Conservation (phyloP, 2,329 filamentous ascomycete genomes). For the Proliferodiscus dingleyae region DNA sequence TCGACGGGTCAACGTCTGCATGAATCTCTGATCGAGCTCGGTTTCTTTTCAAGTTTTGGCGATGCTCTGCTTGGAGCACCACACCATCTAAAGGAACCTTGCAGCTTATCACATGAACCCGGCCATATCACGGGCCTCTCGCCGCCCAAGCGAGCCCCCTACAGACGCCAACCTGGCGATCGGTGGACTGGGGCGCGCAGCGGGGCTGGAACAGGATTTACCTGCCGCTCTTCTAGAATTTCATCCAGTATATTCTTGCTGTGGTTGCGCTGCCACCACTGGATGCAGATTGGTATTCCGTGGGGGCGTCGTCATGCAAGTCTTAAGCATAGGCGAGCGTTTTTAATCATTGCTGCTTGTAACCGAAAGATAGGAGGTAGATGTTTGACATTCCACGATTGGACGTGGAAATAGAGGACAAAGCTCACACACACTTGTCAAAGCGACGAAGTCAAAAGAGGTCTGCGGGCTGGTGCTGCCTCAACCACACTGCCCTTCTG, state of each 20-base stretch:
- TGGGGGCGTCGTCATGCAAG: too few relatives aligned
- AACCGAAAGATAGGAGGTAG: too few relatives aligned
- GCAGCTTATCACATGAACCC: constrained; percentile 27
- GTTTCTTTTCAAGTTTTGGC: constrained; percentile 10
- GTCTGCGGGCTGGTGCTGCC: constrained; percentile 24
- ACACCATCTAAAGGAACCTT: constrained; percentile 18
- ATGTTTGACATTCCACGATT: constrained; percentile 9
- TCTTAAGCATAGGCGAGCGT: too few relatives aligned
- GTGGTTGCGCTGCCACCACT: too few relatives aligned
- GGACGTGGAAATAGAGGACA: constrained; percentile 1
- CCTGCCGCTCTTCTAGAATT: constrained; percentile 23
- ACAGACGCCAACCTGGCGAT: constrained; percentile 27
- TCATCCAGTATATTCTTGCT: constrained; percentile 24
- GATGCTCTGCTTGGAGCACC: constrained; percentile 17
- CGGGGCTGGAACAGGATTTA: constrained; percentile 13
- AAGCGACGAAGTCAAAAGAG: constrained; percentile 9
- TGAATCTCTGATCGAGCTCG: constrained; percentile 2
- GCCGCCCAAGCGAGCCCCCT: constrained; percentile 26
- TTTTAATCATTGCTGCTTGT: too few relatives aligned
- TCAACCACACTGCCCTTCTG: constrained; percentile 18
- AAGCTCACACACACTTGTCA: too few relatives aligned
- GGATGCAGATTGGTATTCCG: too few relatives aligned
- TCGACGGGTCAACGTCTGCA: constrained; percentile 6
- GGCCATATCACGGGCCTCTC: constrained; percentile 28
- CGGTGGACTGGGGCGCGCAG: constrained; percentile 18